Percentiles rank a stretch among this genome's conserved stretches.
Evolutionary conservation across 2,329 filamentous ascomycete species (phyloP).

Genomic region (Cordyceps cicadae): DNA sequence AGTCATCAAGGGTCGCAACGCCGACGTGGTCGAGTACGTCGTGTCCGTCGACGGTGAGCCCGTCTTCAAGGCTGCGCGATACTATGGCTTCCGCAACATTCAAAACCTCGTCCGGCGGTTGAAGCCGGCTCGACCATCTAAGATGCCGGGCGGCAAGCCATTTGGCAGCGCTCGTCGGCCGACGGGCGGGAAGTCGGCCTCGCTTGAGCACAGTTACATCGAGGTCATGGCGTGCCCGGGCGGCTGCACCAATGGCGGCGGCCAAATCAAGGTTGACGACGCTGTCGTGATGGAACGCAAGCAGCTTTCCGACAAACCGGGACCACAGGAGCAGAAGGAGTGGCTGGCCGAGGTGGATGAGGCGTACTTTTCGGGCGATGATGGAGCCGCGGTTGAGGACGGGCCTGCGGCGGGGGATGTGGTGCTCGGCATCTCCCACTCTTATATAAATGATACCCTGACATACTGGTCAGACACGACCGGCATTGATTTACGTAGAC

Average conservation of each 20-base stretch:
- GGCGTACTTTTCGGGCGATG: slow-evolving; percentile 75
- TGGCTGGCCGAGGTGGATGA: slow-evolving; percentile 80
- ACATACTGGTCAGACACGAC: slow-evolving; percentile 69
- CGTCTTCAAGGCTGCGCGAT: slow-evolving; percentile 75
- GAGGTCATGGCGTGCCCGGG: slow-evolving; percentile 99
- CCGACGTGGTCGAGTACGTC: slow-evolving; percentile 81
- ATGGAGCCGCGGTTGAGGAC: slow-evolving; percentile 38
- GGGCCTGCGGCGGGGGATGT: slow-evolving; percentile 28
- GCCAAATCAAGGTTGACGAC: slow-evolving; percentile 88
- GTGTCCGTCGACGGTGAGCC: slow-evolving; percentile 50
- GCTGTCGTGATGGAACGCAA: slow-evolving; percentile 48
- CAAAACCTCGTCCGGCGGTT: slow-evolving; percentile 92
- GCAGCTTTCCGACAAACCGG: slow-evolving; percentile 46
- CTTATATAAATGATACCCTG: slow-evolving; percentile 59
- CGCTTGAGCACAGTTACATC: slow-evolving; percentile 76
- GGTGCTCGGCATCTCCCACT: slow-evolving; percentile 58
- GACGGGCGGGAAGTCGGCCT: slow-evolving; percentile 30
- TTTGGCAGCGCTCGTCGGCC: slow-evolving; percentile 48
- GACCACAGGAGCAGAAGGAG: slow-evolving; percentile 72
- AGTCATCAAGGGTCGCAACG: slow-evolving; percentile 70
- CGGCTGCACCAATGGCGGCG: slow-evolving; percentile 96
- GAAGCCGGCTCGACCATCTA: slow-evolving; percentile 69
- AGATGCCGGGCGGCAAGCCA: slow-evolving; percentile 68
- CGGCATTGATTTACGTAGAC: slow-evolving; percentile 58
- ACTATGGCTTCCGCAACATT: slow-evolving; percentile 97